Evolutionary conservation across 2,329 filamentous ascomycete genomes (phyloP).

Genomic region (Beauveria rudraprayagi): DNA sequence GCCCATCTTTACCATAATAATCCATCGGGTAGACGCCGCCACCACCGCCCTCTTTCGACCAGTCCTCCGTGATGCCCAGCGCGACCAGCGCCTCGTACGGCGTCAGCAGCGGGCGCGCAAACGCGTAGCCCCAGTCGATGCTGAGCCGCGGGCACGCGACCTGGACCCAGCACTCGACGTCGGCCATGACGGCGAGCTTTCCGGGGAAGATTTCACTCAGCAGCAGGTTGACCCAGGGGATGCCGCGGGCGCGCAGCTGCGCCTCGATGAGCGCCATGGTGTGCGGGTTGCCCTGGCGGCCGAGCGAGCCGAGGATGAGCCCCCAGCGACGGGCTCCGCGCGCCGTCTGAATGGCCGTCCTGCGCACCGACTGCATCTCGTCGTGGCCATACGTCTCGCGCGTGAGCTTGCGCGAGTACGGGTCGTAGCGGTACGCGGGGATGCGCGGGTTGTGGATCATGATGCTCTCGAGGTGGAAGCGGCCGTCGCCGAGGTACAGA

Average conservation of each 20-base stretch:
- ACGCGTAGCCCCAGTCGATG: slow-evolving; percentile 98
- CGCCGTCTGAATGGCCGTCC: slow-evolving; percentile 67
- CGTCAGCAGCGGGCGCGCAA: slow-evolving; percentile 77
- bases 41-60: slow-evolving; percentile 47
- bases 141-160: slow-evolving; percentile 93
- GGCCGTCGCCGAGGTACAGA: slow-evolving; percentile 82
- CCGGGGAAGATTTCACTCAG: slow-evolving; percentile 95
- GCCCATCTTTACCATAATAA: slow-evolving; percentile 86
- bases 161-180: slow-evolving; percentile 97
- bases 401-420: slow-evolving; percentile 86
- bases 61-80: slow-evolving; percentile 70
- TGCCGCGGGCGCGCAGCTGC: slow-evolving; percentile 59
- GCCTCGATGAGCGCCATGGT: slow-evolving; percentile 82
- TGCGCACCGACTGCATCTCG: slow-evolving; percentile 77
- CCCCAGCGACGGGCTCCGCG: slow-evolving; percentile 82
- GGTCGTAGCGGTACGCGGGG: slow-evolving; percentile 92
- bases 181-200: slow-evolving; percentile 85
- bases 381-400: slow-evolving; percentile 87
- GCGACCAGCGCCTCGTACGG: slow-evolving; percentile 93
- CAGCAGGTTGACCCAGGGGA: slow-evolving; percentile 77
- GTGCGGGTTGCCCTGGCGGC: slow-evolving; percentile 90
- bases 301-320: slow-evolving; percentile 84
- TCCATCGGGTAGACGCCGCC: slow-evolving; percentile 89
- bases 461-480: slow-evolving; percentile 94
- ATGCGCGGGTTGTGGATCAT: slow-evolving; percentile 97